Evolutionary conservation across 345 rosid genomes (phyloP), one percentile per base, ranked within the genome.

Genomic region (Stellera chamaejasme): DNA sequence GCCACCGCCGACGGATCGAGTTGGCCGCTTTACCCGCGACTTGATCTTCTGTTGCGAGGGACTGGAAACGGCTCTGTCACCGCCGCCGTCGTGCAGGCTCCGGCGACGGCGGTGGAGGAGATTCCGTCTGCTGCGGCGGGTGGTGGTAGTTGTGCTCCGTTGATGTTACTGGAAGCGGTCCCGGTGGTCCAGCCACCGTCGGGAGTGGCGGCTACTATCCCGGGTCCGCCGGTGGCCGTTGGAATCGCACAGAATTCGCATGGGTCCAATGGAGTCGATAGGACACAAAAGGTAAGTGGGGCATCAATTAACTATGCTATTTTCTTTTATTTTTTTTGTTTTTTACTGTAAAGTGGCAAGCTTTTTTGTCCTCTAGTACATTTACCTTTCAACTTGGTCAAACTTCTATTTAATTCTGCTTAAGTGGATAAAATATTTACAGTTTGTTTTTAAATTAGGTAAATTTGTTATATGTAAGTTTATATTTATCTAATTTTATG

Each of bases 21-120:
- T 3, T 88, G 98, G 98, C 98, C 96, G 45, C 69, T 92, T 13
- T 88, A 88, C 56, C 69, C 81, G 4, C 88, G 98, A 6, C 97
- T 92, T 23, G 91, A 88, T 65, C 82, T 69, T 64, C 72, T 92
- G 58, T 73, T 92, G 27, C 95, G 98, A 1, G 97, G 98, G 52
- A 6, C 23, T 7, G 23, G 23, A 19, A 19, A 19, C 23, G 23
- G 23, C 23, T 0, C 23, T 19, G 23, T 19, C 3, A 46, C 26
- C 65, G 0, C 63, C 56, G 8, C 66, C 61, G 10, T 43, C 1
- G 47, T 50, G 25, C 61, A 62, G 3, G 64, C 54, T 0, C 71
- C 75, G 0, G 68, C 48, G 11, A 79, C 57, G 8, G 73, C 49
- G 8, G 61, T 60, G 32, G 62, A 59, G 3, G 66, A 49, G 10